A percentile compares a stretch with the other conserved stretches of the same genome.
phyloP scores from a whole-genome alignment of 176 grass and related monocot genomes.

The Melocanna baccifera region DNA sequence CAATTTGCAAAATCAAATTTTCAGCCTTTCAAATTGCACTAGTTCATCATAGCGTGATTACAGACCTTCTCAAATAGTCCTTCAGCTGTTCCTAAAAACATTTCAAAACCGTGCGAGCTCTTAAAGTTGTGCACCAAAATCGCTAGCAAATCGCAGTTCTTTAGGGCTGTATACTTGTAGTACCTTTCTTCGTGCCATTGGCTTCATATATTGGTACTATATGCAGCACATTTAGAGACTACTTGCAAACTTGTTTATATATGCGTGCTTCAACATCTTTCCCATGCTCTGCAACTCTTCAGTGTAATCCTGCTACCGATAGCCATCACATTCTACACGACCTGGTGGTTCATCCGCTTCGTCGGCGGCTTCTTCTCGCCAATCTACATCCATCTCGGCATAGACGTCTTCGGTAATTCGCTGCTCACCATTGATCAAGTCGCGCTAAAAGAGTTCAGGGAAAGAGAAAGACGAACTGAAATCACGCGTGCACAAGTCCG shows the following conservation, averaged over 20 bases:
- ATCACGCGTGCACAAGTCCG: not conserved
- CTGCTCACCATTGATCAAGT: not conserved
- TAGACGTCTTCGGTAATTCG: slow-evolving; percentile 55
- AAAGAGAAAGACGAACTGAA: not conserved
- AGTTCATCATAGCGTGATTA: too few relatives aligned
- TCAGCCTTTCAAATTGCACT: too few relatives aligned
- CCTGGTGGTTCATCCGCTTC: slow-evolving; percentile 79
- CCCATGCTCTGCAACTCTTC: not conserved
- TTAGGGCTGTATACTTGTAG: not conserved
- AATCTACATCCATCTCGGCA: slow-evolving; percentile 71
- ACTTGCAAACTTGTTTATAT: not conserved
- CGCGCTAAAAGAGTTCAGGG: not conserved
- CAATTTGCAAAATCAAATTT: too few relatives aligned
- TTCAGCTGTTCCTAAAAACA: not conserved
- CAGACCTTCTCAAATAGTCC: not conserved
- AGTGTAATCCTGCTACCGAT: slow-evolving; percentile 82
- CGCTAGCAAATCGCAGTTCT: not conserved
- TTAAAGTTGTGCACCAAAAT: not conserved
- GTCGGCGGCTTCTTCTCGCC: slow-evolving; percentile 85
- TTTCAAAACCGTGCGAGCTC: not conserved
- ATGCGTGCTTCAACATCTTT: not conserved
- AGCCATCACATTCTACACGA: slow-evolving; percentile 71
- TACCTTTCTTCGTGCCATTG: not conserved
- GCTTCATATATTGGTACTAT: not conserved
- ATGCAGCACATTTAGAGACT: not conserved